These are phyloP conservation scores for Talaromyces marneffei DNA, from an alignment of 2,329 filamentous ascomycete genomes.

Conservation along the genomic window DNA sequence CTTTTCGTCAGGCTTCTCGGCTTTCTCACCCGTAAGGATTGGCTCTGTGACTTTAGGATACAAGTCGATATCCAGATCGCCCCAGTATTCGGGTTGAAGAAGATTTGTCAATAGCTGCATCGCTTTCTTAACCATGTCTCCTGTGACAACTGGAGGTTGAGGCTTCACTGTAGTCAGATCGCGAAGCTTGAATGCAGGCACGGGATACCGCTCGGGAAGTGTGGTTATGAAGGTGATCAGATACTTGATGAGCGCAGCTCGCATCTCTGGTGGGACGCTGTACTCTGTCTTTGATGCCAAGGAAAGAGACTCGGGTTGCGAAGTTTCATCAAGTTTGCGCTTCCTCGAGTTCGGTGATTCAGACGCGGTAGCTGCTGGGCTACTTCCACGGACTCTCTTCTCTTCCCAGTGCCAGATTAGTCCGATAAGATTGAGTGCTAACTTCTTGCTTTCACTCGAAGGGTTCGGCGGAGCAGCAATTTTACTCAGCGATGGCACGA, in stretches of 20 bases:
- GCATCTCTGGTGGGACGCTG: slow-evolving; percentile 59
- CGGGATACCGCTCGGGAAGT: slow-evolving; percentile 75
- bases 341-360: slow-evolving; percentile 71
- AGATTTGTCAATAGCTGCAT: slow-evolving; percentile 77
- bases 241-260: slow-evolving; percentile 85
- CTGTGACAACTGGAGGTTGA: slow-evolving; percentile 50
- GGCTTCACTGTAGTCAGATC: slow-evolving; percentile 47
- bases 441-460: slow-evolving; percentile 84
- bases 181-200: slow-evolving; percentile 63
- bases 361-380: slow-evolving; percentile 40
- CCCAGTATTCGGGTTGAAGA: slow-evolving; percentile 82
- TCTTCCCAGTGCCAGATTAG: slow-evolving; percentile 93
- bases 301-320: slow-evolving; percentile 51
- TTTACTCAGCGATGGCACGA: slow-evolving; percentile 83
- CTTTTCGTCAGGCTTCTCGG: slow-evolving; percentile 74
- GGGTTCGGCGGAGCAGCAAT: slow-evolving; percentile 73
- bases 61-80: slow-evolving; percentile 82
- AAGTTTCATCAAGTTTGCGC: slow-evolving; percentile 65
- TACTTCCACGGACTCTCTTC: slow-evolving; percentile 59
- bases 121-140: slow-evolving; percentile 80
- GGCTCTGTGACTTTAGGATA: slow-evolving; percentile 86
- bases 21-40: slow-evolving; percentile 76
- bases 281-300: slow-evolving; percentile 55
- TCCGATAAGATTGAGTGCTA: slow-evolving; percentile 84
- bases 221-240: slow-evolving; percentile 92